phyloP scores from a whole-genome alignment of 2,329 filamentous ascomycete species.

The Stemphylium vesicarium region DNA sequence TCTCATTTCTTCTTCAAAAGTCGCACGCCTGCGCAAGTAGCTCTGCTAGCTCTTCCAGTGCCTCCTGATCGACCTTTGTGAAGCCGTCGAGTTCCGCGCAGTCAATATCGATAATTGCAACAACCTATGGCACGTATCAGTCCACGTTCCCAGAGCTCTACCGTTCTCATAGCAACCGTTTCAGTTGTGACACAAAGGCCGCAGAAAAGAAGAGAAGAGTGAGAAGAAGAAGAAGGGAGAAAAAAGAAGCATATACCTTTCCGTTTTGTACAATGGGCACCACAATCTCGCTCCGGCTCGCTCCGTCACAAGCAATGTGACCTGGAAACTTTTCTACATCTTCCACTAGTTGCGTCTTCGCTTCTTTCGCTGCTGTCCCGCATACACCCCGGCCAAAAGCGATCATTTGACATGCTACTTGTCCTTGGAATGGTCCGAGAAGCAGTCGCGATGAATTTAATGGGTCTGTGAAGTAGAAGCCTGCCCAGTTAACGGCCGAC shows the following conservation, averaged over 20 bases:
- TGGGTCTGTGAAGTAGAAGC: slow-evolving; percentile 56
- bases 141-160: slow-evolving; percentile 8
- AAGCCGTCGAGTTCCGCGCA: slow-evolving; percentile 73
- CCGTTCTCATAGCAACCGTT: too few species aligned
- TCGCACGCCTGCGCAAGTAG: slow-evolving; percentile 44
- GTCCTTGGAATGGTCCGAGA: slow-evolving; percentile 78
- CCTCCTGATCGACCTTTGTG: slow-evolving; percentile 68
- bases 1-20: slow-evolving; percentile 22
- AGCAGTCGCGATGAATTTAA: slow-evolving; percentile 64
- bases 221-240: slow-evolving; percentile 17
- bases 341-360: slow-evolving; percentile 66
- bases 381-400: slow-evolving; percentile 76
- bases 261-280: slow-evolving; percentile 69
- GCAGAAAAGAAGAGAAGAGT: too few species aligned
- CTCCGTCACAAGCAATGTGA: slow-evolving; percentile 82
- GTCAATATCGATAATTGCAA: slow-evolving; percentile 82
- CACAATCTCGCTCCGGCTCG: slow-evolving; percentile 79
- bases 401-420: slow-evolving; percentile 79
- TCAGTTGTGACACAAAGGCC: neutral
- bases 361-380: slow-evolving; percentile 68
- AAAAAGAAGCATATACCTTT: slow-evolving; percentile 48
- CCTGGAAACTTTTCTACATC: slow-evolving; percentile 79
- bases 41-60: slow-evolving; percentile 66
- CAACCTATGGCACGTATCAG: slow-evolving; percentile 52
- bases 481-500: slow-evolving; percentile 77